These are phyloP conservation scores for Closterium sp. DNA, from an alignment of 139 green algal species.

Conservation along the genomic window DNA sequence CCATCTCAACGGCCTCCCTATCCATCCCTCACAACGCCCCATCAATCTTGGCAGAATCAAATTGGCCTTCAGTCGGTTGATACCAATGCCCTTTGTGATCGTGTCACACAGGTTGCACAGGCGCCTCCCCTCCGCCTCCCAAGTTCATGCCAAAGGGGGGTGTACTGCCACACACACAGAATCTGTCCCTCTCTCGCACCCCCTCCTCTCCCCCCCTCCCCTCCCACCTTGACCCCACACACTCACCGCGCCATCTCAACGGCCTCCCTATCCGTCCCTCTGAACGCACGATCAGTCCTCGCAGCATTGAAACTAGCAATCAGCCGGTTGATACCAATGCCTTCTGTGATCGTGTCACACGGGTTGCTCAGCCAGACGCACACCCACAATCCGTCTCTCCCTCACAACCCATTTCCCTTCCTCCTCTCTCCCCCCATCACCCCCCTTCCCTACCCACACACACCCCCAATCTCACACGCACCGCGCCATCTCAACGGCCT, in stretches of 20 bases:
- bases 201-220: no score
- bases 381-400: neutral
- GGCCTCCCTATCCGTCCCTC: conserved; percentile 73
- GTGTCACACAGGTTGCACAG: conserved; percentile 90
- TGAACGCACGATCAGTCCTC: conserved; percentile 74
- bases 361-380: conserved; percentile 65
- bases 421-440: no score
- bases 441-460: no score
- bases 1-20: conserved; percentile 80
- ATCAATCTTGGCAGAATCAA: conserved; percentile 75
- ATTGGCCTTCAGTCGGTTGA: conserved; percentile 91
- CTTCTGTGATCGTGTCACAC: conserved; percentile 96
- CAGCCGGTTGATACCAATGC: conserved; percentile 89
- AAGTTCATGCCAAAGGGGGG: no score
- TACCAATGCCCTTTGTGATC: conserved; percentile 84
- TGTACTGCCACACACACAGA: neutral
- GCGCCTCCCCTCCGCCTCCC: conserved; percentile 88
- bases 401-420: no score
- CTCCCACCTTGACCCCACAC: no score
- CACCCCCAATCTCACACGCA: neutral
- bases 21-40: conserved; percentile 78
- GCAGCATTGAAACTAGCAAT: conserved; percentile 83
- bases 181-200: neutral
- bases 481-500: conserved; percentile 81
- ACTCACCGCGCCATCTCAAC: conserved; percentile 75